phyloP scores from a whole-genome alignment of 2,329 filamentous ascomycete species.

The Venturiaceae sp. region DNA sequence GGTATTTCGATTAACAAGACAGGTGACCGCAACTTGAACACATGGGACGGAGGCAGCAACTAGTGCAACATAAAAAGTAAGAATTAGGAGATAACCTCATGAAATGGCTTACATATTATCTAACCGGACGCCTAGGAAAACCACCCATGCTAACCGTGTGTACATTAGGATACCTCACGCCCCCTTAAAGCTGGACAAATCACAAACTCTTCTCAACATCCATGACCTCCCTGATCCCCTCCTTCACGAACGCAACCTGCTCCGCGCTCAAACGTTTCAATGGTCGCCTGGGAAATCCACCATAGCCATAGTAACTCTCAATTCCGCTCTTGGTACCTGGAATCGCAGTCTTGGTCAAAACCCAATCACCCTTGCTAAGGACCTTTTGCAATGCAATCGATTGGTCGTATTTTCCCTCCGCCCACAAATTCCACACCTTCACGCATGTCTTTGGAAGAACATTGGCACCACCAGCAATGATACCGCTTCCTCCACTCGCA shows the following conservation, averaged over 20 bases:
- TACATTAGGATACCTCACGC: too few relatives aligned
- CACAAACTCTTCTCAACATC: slow-evolving; percentile 44
- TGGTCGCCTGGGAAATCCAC: slow-evolving; percentile 64
- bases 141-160: too few relatives aligned
- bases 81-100: too few relatives aligned
- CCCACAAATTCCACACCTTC: slow-evolving; percentile 67
- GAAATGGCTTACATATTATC: too few relatives aligned
- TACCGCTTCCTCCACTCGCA: slow-evolving; percentile 67
- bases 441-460: slow-evolving; percentile 76
- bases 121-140: too few relatives aligned
- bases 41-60: too few relatives aligned
- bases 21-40: too few relatives aligned
- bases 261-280: slow-evolving; percentile 56
- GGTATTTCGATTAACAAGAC: too few relatives aligned
- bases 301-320: slow-evolving; percentile 73
- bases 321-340: slow-evolving; percentile 80
- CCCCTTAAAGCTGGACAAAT: not conserved
- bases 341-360: slow-evolving; percentile 71
- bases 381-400: slow-evolving; percentile 65
- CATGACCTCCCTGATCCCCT: slow-evolving; percentile 49
- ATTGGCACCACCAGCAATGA: slow-evolving; percentile 80
- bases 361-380: slow-evolving; percentile 74
- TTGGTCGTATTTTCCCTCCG: slow-evolving; percentile 63
- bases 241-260: slow-evolving; percentile 33
- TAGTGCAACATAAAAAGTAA: too few relatives aligned